These are phyloP conservation scores for Candida namnaoensis DNA, from an alignment of 805 yeast species.

Conservation along the genomic window DNA sequence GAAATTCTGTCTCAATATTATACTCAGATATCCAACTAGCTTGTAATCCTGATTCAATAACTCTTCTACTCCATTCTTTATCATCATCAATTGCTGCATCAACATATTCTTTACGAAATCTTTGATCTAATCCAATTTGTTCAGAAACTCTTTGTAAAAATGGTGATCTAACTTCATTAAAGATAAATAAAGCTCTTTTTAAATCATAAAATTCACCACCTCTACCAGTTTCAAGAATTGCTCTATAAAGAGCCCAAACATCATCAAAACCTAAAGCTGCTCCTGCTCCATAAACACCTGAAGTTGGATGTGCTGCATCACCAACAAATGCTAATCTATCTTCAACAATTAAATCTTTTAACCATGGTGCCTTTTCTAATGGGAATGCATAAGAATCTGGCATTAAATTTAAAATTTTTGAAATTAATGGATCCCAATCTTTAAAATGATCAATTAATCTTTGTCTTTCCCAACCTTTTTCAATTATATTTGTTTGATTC, in stretches of 20 bases:
- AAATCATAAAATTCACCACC: not conserved
- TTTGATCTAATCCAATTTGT: conserved; percentile 5
- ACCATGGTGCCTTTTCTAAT: conserved; percentile 9
- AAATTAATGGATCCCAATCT: conserved; percentile 10
- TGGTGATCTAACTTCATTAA: conserved; percentile 3
- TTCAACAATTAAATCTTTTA: conserved; percentile 1
- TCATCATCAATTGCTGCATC: conserved; percentile 1
- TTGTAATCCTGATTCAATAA: not conserved
- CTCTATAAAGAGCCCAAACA: conserved; percentile 6
- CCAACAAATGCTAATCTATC: conserved; percentile 8
- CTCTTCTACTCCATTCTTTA: conserved; percentile 5
- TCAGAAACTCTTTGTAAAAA: conserved; percentile 5
- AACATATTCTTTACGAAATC: conserved; percentile 1
- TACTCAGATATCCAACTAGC: conserved; percentile 5
- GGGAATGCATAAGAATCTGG: conserved; percentile 9
- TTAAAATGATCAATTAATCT: conserved; percentile 6
- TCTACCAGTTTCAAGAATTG: not conserved
- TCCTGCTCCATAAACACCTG: conserved; percentile 10
- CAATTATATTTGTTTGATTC: conserved; percentile 4
- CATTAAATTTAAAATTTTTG: conserved; percentile 4
- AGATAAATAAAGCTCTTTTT: conserved; percentile 4
- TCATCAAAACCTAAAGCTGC: conserved; percentile 10
- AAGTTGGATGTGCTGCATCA: conserved; percentile 11
- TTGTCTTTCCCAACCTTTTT: conserved; percentile 5
- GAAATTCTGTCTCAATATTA: conserved; percentile 4